Conservation (phyloP, 1,139 yeast species). For the Candida mesenterica region DNA sequence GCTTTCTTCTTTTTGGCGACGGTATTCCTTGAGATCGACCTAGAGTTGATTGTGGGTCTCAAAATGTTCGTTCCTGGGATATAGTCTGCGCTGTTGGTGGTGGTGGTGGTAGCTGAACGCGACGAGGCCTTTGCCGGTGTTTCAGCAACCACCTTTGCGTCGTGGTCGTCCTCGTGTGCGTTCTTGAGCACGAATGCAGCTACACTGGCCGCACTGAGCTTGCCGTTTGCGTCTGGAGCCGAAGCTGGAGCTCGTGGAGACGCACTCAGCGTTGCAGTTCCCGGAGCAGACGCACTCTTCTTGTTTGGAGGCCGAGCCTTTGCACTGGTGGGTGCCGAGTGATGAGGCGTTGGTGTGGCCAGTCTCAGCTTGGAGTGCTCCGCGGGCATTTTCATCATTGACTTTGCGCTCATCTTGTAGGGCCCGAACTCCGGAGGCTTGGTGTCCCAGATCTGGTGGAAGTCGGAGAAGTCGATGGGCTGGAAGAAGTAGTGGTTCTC, state of each 20-base stretch:
- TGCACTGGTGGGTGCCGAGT: too few relatives aligned
- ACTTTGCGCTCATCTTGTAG: constrained; percentile 50
- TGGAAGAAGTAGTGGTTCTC: constrained; percentile 69
- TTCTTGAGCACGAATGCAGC: constrained; percentile 46
- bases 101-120: constrained; percentile 6
- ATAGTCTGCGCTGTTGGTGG: constrained; percentile 28
- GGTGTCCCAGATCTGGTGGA: constrained; percentile 63
- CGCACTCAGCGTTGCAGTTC: background rate
- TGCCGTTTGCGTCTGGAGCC: constrained; percentile 18
- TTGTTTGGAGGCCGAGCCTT: background rate
- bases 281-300: constrained; percentile 1
- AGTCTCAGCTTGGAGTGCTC: background rate
- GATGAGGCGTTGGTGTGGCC: background rate
- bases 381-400: constrained; percentile 44
- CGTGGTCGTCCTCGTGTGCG: constrained; percentile 20
- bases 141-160: constrained; percentile 7
- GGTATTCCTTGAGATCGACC: constrained; percentile 30
- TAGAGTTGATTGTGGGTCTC: constrained; percentile 49
- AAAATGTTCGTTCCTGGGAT: constrained; percentile 61
- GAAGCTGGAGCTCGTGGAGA: background rate
- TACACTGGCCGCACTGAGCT: constrained; percentile 40
- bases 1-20: constrained; percentile 14
- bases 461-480: constrained; percentile 62
- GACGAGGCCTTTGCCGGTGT: constrained; percentile 4
- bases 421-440: constrained; percentile 80